Percentiles rank a stretch among this genome's conserved stretches.
Evolutionary conservation across 2,329 filamentous ascomycete species (phyloP).

Genomic region (Nemania sp.): DNA sequence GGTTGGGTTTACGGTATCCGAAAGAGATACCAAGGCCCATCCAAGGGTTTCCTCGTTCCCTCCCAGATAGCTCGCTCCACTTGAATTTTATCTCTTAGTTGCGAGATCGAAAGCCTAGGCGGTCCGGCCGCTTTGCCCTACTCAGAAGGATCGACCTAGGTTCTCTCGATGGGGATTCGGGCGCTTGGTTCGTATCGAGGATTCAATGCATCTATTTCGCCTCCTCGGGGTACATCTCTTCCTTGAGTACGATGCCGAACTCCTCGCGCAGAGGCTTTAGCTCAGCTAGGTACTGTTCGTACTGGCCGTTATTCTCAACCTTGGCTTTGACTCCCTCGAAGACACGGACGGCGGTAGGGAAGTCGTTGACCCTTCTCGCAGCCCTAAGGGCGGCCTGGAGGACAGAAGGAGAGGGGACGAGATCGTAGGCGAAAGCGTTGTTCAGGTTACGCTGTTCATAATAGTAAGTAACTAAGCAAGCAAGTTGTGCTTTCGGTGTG

Average conservation of each 20-base stretch:
- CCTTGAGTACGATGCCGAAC: conserved; percentile 90
- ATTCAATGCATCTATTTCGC: conserved; percentile 53
- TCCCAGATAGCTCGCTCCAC: conserved; percentile 22
- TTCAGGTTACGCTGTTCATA: conserved; percentile 71
- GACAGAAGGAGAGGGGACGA: conserved; percentile 93
- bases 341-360: conserved; percentile 95
- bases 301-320: conserved; percentile 98
- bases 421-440: conserved; percentile 99
- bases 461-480: conserved; percentile 25
- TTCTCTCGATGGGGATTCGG: conserved; percentile 12
- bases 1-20: conserved; percentile 28
- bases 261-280: conserved; percentile 94
- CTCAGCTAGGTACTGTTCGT: conserved; percentile 94
- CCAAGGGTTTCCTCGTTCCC: conserved; percentile 20
- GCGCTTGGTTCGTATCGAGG: conserved; percentile 14
- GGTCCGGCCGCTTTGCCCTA: conserved; percentile 5
- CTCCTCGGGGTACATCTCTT: conserved; percentile 85
- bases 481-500: neutral
- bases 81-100: conserved; percentile 16
- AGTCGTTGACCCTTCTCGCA: conserved; percentile 97
- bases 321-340: conserved; percentile 99
- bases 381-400: conserved; percentile 92
- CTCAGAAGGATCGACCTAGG: conserved; percentile 11
- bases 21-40: conserved; percentile 28
- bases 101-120: conserved; percentile 7